Base-by-base conservation (phyloP, 257 asterid genomes). In the Capsicum pubescens region DNA sequence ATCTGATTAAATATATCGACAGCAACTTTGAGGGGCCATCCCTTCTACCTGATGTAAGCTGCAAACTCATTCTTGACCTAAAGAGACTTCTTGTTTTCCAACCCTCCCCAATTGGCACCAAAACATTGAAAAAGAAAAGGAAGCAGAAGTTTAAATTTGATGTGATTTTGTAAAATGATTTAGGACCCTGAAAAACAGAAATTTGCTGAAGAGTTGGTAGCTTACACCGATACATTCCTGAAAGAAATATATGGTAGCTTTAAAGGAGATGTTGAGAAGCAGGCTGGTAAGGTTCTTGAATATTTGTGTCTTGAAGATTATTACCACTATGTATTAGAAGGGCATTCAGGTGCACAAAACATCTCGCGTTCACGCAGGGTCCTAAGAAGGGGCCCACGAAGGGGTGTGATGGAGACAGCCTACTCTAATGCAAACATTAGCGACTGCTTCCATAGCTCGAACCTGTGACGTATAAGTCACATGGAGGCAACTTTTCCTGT, bases 11-110 rank as follows among this genome's bases (percentile, higher is more conserved):
- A 84, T 90, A 90, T 72, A 46, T 93, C 0, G 92, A 93, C 52
- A 42, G 86, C 76, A 90, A 87, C 89, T 93, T 93, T 64, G 92
- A 91, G 59, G 95, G 95, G 39, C 93, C 94, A 0, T 44, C 88
- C 11, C 91, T 93, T 5, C 82, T 87, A 19, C 93, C 96, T 11
- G 76, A 86, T 63, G 96, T 91, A 90, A 87, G 86, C 82, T 71
- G 57, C 50, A 7, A 61, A 32, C n/a, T 54, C n/a, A 48, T 52
- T 10, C 58, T 57, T 84, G 4, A 9, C 60, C 80, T 74, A 12
- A 71, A 19, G 19, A 3, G 0, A 21, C 1, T 19, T 50, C 60
- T 48, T 50, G 21, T 50, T 66, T 50, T 61, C 3, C 39, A 19
- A n/a, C 4, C 35, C 68, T 9, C 21, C 80, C 61, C 15, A 17